Evolutionary conservation across 768 basidiomycete genomes (phyloP), one percentile per base, ranked within the genome.

Genomic region (Calocybe indica): DNA sequence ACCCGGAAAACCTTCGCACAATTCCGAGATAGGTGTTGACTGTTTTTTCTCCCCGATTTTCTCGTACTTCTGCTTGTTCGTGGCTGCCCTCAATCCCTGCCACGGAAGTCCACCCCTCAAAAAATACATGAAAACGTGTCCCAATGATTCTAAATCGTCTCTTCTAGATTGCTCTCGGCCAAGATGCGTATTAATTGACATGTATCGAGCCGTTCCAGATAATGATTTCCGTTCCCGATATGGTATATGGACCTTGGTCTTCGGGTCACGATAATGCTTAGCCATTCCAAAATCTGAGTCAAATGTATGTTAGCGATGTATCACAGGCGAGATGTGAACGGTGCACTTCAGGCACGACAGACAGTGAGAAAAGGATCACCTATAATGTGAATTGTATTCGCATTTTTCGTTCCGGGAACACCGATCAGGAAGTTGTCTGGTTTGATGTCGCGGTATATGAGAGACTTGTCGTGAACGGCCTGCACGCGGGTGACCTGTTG

Each of bases 41-140:
- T 98, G 95, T 71, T 92, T 99, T 79, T 97, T 98, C 73, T 96
- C 96, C 41, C 95, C 96, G 56, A 99, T 99, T 74, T 98, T 98
- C 70, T 99, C 96, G 64, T 99, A 99, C 72, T 98, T 98, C 66
- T 98, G 95, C 72, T 98, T 98, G 76, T 99, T 98, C 1, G 95
- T 99, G 7, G 93, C 93, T 14, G 95, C 96, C 60, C 94, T 83
- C 52, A 99, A 74, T 40, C 95, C 95, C 64, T 99, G 95, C 95
- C 95, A 99, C 28, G 95, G 95, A 47, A 99, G 76, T 13, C 93
- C 92, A 22, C 95, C 95, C 5, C 95, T 80, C 56, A 99, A 66
- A 67, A 99, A 99, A 67, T 99, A 99, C 90, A 99, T 97, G 73
- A 98, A 98, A 39, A 99, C 96, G 64, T 99, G 96, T 0, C 96